Conservation (phyloP, 2,329 filamentous ascomycete species). For the Pseudocercospora macadamiae region DNA sequence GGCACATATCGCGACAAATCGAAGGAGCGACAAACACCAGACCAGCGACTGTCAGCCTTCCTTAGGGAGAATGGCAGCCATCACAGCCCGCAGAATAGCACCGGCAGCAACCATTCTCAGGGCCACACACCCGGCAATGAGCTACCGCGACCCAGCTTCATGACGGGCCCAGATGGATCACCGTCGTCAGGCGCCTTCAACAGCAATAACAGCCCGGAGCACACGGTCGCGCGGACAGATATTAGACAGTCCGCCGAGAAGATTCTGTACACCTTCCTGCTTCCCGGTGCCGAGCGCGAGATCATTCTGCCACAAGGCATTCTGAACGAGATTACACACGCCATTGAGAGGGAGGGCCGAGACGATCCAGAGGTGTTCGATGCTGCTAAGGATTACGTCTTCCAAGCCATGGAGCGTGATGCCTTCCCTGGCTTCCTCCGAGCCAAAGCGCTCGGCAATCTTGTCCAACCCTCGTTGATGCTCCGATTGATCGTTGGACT, state of each 20-base stretch:
- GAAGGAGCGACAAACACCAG: slow-evolving; percentile 61
- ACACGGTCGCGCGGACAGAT: slow-evolving; percentile 84
- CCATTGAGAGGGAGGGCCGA: slow-evolving; percentile 87
- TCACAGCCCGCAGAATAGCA: slow-evolving; percentile 53
- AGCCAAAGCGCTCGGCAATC: slow-evolving; percentile 92
- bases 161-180: slow-evolving; percentile 54
- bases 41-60: slow-evolving; percentile 90
- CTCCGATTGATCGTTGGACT: slow-evolving; percentile 83
- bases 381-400: slow-evolving; percentile 97
- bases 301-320: slow-evolving; percentile 91
- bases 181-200: slow-evolving; percentile 45
- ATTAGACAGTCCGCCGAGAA: slow-evolving; percentile 94
- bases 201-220: slow-evolving; percentile 77
- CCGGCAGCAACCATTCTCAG: slow-evolving; percentile 39
- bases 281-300: slow-evolving; percentile 93
- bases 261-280: slow-evolving; percentile 95
- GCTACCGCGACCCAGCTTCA: slow-evolving; percentile 62
- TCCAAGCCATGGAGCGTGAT: slow-evolving; percentile 98
- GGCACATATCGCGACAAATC: slow-evolving; percentile 48
- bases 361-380: slow-evolving; percentile 98
- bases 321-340: slow-evolving; percentile 78
- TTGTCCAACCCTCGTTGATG: slow-evolving; percentile 88
- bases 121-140: slow-evolving; percentile 41
- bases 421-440: slow-evolving; percentile 97
- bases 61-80: slow-evolving; percentile 55